Conservation (phyloP, 2,329 filamentous ascomycete genomes). For the Xylariomycetidae sp. region DNA sequence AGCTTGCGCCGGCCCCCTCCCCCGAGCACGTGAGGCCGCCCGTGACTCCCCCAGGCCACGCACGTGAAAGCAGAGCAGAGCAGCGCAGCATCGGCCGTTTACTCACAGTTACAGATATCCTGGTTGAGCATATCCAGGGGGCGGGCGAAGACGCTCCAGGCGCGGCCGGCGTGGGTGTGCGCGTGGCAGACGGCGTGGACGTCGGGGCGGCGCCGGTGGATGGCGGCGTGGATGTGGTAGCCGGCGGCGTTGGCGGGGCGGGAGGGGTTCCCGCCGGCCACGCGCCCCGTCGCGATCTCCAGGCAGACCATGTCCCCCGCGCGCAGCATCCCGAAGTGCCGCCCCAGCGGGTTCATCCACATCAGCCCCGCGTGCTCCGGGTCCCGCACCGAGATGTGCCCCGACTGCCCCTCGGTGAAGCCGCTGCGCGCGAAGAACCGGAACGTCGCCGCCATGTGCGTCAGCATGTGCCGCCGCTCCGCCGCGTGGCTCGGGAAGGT, state of each 20-base stretch:
- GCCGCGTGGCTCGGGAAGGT: constrained; percentile 32
- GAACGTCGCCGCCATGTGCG: constrained; percentile 64
- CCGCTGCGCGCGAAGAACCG: constrained; percentile 60
- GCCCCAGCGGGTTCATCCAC: constrained; percentile 65
- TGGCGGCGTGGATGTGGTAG: constrained; percentile 62
- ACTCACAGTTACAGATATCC: constrained; percentile 58
- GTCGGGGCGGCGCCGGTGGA: constrained; percentile 54
- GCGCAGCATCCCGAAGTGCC: constrained; percentile 59
- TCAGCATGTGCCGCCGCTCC: constrained; percentile 56
- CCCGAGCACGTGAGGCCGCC: too few relatives aligned
- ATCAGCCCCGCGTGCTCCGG: constrained; percentile 22
- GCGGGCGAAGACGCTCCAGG: constrained; percentile 57
- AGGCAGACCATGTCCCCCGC: constrained; percentile 63
- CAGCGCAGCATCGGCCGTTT: too few relatives aligned
- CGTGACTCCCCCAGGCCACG: too few relatives aligned
- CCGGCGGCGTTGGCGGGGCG: constrained; percentile 61
- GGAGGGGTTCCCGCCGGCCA: constrained; percentile 56
- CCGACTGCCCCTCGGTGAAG: constrained; percentile 63
- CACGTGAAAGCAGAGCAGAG: too few relatives aligned
- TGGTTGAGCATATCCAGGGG: constrained; percentile 66
- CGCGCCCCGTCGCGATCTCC: constrained; percentile 49
- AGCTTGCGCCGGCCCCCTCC: too few relatives aligned
- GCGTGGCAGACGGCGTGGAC: constrained; percentile 64
- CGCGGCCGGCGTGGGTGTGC: constrained; percentile 60
- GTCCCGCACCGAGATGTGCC: constrained; percentile 31